Conservation (phyloP, 495 filamentous ascomycete species). For the Beverwykella pulmonaria region DNA sequence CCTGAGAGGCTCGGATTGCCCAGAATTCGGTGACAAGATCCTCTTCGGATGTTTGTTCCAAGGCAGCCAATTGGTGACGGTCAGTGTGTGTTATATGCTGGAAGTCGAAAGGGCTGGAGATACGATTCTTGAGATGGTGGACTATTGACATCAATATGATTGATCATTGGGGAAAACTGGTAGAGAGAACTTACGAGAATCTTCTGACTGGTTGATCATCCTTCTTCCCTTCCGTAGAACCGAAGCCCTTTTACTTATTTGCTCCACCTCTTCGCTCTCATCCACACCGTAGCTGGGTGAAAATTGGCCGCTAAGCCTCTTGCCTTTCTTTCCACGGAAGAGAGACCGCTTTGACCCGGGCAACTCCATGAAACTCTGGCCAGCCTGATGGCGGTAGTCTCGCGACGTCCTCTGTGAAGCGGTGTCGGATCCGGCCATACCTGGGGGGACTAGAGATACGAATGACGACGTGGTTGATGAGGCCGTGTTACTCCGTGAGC, state of each 20-base stretch:
- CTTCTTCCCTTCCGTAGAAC: conserved; percentile 30
- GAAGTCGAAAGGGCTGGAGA: conserved; percentile 86
- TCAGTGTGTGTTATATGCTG: conserved; percentile 82
- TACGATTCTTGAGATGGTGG: conserved; percentile 52
- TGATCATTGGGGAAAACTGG: not conserved
- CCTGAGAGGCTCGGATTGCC: conserved; percentile 67
- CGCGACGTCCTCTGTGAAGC: conserved; percentile 28
- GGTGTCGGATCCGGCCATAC: conserved; percentile 21
- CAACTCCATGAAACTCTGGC: conserved; percentile 21
- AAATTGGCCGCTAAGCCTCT: conserved; percentile 26
- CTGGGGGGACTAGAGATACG: conserved; percentile 20
- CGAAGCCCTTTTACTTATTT: conserved; percentile 18
- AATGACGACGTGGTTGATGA: conserved; percentile 34
- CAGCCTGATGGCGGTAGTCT: conserved; percentile 16
- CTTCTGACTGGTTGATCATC: conserved; percentile 8
- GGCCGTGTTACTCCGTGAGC: conserved; percentile 39
- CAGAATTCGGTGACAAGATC: conserved; percentile 70
- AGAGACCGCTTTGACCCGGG: conserved; percentile 23
- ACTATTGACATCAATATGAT: conserved; percentile 44
- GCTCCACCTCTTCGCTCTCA: conserved; percentile 29
- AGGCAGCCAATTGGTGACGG: conserved; percentile 61
- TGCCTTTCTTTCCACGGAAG: conserved; percentile 31
- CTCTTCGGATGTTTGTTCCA: conserved; percentile 59
- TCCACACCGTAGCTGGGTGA: conserved; percentile 1
- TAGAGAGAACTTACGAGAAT: conserved; percentile 22